Evolutionary conservation across 2,329 filamentous ascomycete genomes (phyloP).

Genomic region (Exophiala calicioides): DNA sequence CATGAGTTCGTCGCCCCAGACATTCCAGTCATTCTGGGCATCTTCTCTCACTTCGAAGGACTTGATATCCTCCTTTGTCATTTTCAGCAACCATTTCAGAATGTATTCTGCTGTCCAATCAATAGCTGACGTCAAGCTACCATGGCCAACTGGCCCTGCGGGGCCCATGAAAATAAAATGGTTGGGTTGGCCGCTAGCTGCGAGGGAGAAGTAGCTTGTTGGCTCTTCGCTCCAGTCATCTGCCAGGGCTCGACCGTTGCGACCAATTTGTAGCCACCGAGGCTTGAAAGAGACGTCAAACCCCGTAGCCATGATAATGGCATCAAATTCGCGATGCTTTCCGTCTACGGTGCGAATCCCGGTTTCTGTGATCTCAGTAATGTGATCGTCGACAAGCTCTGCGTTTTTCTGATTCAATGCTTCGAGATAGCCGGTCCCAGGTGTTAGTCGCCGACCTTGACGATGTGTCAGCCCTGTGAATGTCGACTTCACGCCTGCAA

Average conservation of each 20-base stretch:
- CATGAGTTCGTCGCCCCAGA: slow-evolving; percentile 52
- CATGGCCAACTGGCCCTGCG: slow-evolving; percentile 11
- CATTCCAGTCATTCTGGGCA: slow-evolving; percentile 52
- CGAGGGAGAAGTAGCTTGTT: slow-evolving; percentile 34
- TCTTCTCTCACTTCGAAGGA: slow-evolving; percentile 42
- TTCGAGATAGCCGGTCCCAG: slow-evolving; percentile 43
- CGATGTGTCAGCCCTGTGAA: too few relatives aligned
- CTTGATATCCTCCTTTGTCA: slow-evolving; percentile 43
- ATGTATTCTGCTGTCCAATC: slow-evolving; percentile 48
- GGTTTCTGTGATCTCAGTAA: slow-evolving; percentile 10
- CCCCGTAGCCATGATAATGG: slow-evolving; percentile 40
- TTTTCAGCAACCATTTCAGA: slow-evolving; percentile 49
- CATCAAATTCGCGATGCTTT: slow-evolving; percentile 36
- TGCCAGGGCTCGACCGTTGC: slow-evolving; percentile 27
- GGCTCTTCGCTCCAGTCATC: slow-evolving; percentile 33
- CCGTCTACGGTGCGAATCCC: slow-evolving; percentile 32
- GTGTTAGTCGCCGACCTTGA: slow-evolving; percentile 41
- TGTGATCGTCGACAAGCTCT: slow-evolving; percentile 4
- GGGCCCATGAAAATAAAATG: slow-evolving; percentile 33
- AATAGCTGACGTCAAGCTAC: slow-evolving; percentile 12
- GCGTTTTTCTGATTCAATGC: slow-evolving; percentile 27
- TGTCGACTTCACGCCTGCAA: too few relatives aligned
- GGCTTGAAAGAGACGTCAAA: slow-evolving; percentile 40
- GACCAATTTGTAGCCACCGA: slow-evolving; percentile 37
- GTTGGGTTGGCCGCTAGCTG: slow-evolving; percentile 35